phyloP scores from a whole-genome alignment of 768 basidiomycete genomes.

The Calocybe gangraenosa region DNA sequence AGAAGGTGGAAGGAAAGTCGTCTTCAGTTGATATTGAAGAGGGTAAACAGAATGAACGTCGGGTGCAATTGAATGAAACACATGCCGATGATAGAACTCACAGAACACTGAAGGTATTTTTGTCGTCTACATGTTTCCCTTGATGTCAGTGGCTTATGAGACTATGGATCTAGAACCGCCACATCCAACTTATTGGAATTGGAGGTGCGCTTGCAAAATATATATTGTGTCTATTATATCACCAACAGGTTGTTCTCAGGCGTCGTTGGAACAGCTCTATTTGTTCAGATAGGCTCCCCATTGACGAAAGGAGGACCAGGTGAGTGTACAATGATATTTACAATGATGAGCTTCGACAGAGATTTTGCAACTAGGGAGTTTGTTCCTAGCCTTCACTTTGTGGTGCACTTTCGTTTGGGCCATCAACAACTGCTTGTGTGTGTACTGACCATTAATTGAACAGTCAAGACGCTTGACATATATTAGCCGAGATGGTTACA shows the following conservation, averaged over 20 bases:
- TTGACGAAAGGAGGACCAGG: conserved; percentile 64
- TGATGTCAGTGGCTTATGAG: not conserved
- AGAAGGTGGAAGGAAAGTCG: conserved; percentile 3
- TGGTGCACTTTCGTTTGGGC: conserved; percentile 49
- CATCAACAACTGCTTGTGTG: conserved; percentile 43
- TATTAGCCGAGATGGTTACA: conserved; percentile 74
- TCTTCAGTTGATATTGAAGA: not conserved
- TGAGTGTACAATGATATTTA: conserved; percentile 19
- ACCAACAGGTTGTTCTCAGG: conserved; percentile 30
- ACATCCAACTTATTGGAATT: conserved; percentile 50
- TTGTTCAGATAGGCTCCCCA: conserved; percentile 65
- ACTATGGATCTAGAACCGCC: conserved; percentile 32
- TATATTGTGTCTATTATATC: not conserved
- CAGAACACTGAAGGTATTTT: conserved; percentile 33
- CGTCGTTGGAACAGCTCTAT: conserved; percentile 72
- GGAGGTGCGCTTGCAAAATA: conserved; percentile 29
- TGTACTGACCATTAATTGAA: conserved; percentile 18
- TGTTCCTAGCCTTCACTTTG: conserved; percentile 46
- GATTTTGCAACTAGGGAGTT: conserved; percentile 28
- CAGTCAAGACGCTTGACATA: conserved; percentile 18
- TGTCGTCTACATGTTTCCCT: not conserved
- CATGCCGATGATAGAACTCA: conserved; percentile 29
- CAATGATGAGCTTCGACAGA: not conserved
- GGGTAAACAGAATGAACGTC: conserved; percentile 8
- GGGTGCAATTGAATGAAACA: conserved; percentile 12